These are phyloP conservation scores for Anthostomella pinea DNA, from an alignment of 2,329 filamentous ascomycete genomes.

Conservation along the genomic window DNA sequence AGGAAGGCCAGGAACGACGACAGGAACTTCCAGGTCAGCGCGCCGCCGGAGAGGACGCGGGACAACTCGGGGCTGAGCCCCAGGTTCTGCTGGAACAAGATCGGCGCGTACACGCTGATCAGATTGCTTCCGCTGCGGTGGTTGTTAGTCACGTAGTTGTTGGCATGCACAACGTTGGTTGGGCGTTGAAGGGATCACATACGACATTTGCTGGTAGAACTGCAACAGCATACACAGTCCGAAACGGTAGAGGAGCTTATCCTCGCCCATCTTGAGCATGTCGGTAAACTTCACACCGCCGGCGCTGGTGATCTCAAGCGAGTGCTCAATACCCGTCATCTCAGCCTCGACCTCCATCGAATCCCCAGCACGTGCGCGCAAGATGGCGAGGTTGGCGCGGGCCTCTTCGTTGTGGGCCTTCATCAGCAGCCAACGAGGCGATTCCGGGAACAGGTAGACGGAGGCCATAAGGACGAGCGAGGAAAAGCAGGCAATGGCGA, in stretches of 20 bases:
- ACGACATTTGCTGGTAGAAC: conserved; percentile 48
- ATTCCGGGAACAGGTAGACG: conserved; percentile 35
- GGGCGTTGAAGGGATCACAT: conserved; percentile 5
- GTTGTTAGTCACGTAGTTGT: conserved; percentile 6
- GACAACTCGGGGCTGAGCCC: conserved; percentile 36
- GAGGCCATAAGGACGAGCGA: conserved; percentile 28
- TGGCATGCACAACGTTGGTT: no score
- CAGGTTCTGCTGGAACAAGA: conserved; percentile 41
- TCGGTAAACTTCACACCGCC: conserved; percentile 38
- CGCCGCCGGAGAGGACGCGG: conserved; percentile 44
- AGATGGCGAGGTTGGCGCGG: conserved; percentile 28
- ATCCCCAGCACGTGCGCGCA: conserved; percentile 21
- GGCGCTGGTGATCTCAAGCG: conserved; percentile 41
- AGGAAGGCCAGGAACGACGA: conserved; percentile 44
- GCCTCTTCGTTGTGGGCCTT: conserved; percentile 30
- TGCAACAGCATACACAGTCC: conserved; percentile 47
- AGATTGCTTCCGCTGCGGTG: conserved; percentile 41
- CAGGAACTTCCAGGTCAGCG: conserved; percentile 54
- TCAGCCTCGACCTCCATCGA: conserved; percentile 34
- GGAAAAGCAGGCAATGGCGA: conserved; percentile 32
- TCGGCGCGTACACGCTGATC: conserved; percentile 45
- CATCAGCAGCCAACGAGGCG: conserved; percentile 36
- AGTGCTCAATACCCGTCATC: conserved; percentile 46
- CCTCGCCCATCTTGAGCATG: conserved; percentile 47
- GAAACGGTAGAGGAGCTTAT: conserved; percentile 50